A percentile compares a stretch with the other conserved stretches of the same genome.
Conservation (phyloP, 768 basidiomycete genomes). For the Exidia glandulosa region DNA sequence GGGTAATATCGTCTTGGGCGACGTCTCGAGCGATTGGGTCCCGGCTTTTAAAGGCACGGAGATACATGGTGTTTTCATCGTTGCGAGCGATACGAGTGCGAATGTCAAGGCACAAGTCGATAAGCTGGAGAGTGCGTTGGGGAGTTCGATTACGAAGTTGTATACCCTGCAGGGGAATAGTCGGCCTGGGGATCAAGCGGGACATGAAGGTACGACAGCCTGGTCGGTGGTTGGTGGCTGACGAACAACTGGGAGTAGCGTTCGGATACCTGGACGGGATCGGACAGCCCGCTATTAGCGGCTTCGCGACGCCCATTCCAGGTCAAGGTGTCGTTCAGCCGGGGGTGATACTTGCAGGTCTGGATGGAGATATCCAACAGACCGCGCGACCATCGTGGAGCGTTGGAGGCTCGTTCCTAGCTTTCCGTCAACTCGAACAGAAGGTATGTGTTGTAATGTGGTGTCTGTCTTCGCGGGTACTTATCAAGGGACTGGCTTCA, state of each 20-base stretch:
- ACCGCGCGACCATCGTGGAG: neutral
- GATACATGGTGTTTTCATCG: too few relatives aligned
- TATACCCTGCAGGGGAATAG: neutral
- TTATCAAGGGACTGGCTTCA: too few relatives aligned
- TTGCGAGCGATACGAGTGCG: neutral
- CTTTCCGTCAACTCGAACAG: neutral
- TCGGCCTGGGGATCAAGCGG: neutral
- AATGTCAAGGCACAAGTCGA: neutral
- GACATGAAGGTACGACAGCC: neutral
- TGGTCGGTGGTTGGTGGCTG: neutral
- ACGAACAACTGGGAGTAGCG: neutral
- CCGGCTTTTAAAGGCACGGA: too few relatives aligned
- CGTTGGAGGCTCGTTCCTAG: neutral
- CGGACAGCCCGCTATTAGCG: neutral
- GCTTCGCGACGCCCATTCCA: neutral
- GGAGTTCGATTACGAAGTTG: neutral
- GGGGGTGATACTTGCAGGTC: neutral
- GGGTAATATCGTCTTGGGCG: too few relatives aligned
- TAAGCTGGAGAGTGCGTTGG: neutral
- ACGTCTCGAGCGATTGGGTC: too few relatives aligned
- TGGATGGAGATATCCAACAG: neutral
- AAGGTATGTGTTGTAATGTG: too few relatives aligned
- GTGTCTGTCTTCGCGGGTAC: neutral
- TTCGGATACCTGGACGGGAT: neutral
- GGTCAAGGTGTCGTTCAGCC: neutral